phyloP scores from a whole-genome alignment of 1,284 basidiomycete species.

The Volvariella surrecta region DNA sequence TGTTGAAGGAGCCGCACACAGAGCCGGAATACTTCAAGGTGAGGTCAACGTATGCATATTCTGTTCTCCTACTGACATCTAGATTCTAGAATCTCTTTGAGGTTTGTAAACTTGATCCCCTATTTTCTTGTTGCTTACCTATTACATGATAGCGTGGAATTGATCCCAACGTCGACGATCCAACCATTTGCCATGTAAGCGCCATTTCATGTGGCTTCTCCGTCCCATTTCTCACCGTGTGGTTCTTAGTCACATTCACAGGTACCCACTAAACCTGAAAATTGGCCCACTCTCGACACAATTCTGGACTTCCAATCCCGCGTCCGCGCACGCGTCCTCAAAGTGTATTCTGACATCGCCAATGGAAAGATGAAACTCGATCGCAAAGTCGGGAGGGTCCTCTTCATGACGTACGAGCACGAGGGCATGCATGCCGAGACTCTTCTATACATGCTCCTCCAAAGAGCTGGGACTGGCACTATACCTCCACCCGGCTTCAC shows the following conservation, averaged over 20 bases:
- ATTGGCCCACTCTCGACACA: conserved; percentile 76
- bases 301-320: conserved; percentile 76
- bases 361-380: conserved; percentile 50
- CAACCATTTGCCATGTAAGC: conserved; percentile 74
- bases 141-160: conserved; percentile 74
- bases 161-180: conserved; percentile 90
- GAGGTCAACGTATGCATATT: conserved; percentile 11
- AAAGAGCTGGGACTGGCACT: conserved; percentile 70
- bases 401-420: conserved; percentile 89
- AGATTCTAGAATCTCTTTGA: conserved; percentile 69
- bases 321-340: conserved; percentile 64
- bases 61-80: neutral
- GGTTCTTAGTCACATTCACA: conserved; percentile 71
- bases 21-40: conserved; percentile 81
- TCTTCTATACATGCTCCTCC: conserved; percentile 89
- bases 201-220: neutral
- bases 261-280: conserved; percentile 73
- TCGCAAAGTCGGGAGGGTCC: conserved; percentile 65
- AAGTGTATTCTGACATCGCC: conserved; percentile 68
- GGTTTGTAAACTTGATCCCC: conserved; percentile 24
- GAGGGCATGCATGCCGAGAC: conserved; percentile 88
- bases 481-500: conserved; percentile 73
- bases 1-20: conserved; percentile 72
- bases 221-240: neutral
- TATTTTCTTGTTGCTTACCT: neutral